These are phyloP conservation scores for Dendryphion nanum DNA, from an alignment of 2,329 filamentous ascomycete species.

Conservation along the genomic window DNA sequence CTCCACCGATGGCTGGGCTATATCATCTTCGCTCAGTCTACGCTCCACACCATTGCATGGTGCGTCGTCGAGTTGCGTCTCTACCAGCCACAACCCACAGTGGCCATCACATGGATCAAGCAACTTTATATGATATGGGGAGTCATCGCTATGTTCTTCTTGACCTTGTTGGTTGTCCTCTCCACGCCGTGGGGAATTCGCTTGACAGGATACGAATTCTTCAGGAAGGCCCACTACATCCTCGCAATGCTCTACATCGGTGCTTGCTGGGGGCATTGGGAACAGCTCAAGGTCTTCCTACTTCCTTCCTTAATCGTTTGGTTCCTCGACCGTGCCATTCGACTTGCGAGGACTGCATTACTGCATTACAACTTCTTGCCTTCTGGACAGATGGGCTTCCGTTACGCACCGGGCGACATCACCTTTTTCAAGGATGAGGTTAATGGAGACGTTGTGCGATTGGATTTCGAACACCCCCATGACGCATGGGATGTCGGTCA, in stretches of 20 bases:
- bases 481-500: constrained; percentile 65
- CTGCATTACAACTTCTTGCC: constrained; percentile 59
- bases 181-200: constrained; percentile 61
- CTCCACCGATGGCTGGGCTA: constrained; percentile 74
- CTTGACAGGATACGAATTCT: constrained; percentile 72
- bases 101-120: constrained; percentile 56
- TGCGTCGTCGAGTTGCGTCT: constrained; percentile 63
- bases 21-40: constrained; percentile 67
- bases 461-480: constrained; percentile 63
- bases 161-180: constrained; percentile 61
- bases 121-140: constrained; percentile 74
- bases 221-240: constrained; percentile 71
- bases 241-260: constrained; percentile 73
- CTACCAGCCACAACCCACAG: constrained; percentile 69
- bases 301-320: constrained; percentile 64
- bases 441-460: constrained; percentile 55
- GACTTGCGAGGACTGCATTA: constrained; percentile 56
- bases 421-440: constrained; percentile 52
- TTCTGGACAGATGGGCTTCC: constrained; percentile 52
- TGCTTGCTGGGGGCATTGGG: constrained; percentile 75
- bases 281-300: constrained; percentile 65
- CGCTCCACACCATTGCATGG: constrained; percentile 71
- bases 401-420: constrained; percentile 51
- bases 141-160: constrained; percentile 63
- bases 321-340: constrained; percentile 59